Evolutionary conservation across 73 alveolate species (phyloP).

Genomic region (Paramecium bursaria): DNA sequence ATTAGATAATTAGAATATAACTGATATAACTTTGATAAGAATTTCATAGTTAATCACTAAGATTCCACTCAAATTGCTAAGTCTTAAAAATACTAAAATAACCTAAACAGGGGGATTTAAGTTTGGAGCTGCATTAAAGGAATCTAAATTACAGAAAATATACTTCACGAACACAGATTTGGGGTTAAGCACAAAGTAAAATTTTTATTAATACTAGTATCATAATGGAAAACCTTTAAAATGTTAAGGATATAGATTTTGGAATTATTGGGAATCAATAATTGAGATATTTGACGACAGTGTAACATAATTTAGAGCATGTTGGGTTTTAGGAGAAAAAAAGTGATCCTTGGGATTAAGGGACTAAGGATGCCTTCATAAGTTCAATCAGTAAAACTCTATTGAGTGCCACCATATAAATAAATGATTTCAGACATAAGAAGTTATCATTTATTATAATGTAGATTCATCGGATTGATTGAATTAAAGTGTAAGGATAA

Average conservation of each 20-base stretch:
- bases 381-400: slow-evolving; percentile 2
- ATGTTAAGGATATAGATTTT: slow-evolving; percentile 6
- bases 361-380: slow-evolving; percentile 21
- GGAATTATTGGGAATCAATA: slow-evolving; percentile 41
- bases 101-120: slow-evolving; percentile 40
- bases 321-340: slow-evolving; percentile 36
- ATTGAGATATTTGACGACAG: slow-evolving; percentile 23
- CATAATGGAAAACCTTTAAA: slow-evolving; percentile 9
- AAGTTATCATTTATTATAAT: not conserved
- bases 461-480: slow-evolving; percentile 9
- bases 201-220: not conserved
- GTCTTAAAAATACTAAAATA: not conserved
- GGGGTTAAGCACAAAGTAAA: slow-evolving; percentile 34
- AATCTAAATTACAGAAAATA: not conserved
- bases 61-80: slow-evolving; percentile 1
- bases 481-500: slow-evolving; percentile 41
- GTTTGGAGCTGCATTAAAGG: slow-evolving; percentile 19
- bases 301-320: slow-evolving; percentile 12
- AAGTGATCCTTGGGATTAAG: slow-evolving; percentile 25
- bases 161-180: not conserved
- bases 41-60: slow-evolving; percentile 1
- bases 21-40: slow-evolving; percentile 29
- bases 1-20: slow-evolving; percentile 21
- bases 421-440: slow-evolving; percentile 20
- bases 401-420: not conserved